A percentile compares a stretch with the other conserved stretches of the same genome.
These are phyloP conservation scores for Lichtheimia ornata DNA, from an alignment of 371 early-diverging fungal species.

Conservation along the genomic window DNA sequence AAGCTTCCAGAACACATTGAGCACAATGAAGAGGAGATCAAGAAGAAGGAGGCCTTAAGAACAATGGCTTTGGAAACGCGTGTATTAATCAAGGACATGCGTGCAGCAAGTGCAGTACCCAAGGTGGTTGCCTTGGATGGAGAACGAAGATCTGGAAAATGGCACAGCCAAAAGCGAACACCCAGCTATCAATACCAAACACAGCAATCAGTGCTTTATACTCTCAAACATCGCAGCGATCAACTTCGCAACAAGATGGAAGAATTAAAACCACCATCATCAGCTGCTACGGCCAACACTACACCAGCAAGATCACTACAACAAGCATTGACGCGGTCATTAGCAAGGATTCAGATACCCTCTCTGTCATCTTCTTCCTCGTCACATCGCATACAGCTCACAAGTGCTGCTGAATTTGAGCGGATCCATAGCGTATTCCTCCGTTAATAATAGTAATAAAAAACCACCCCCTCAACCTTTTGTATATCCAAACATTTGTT, in stretches of 20 bases:
- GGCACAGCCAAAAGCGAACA: slow-evolving; percentile 58
- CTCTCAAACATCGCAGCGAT: slow-evolving; percentile 64
- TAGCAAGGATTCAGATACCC: slow-evolving; percentile 29
- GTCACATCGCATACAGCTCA: slow-evolving; percentile 27
- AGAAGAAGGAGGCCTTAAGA: slow-evolving; percentile 8
- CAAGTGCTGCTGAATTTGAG: slow-evolving; percentile 35
- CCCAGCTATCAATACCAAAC: slow-evolving; percentile 76
- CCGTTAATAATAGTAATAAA: slow-evolving; percentile 17
- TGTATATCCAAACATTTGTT: slow-evolving; percentile 1
- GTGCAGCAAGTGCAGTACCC: slow-evolving; percentile 53
- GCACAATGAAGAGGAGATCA: slow-evolving; percentile 3
- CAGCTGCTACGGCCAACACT: background rate
- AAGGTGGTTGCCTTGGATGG: slow-evolving; percentile 53
- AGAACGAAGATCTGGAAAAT: slow-evolving; percentile 28
- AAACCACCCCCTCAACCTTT: background rate
- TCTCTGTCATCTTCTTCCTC: slow-evolving; percentile 9
- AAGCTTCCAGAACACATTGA: slow-evolving; percentile 13
- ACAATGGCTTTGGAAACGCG: slow-evolving; percentile 40
- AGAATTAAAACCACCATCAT: slow-evolving; percentile 8
- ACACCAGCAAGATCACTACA: slow-evolving; percentile 1
- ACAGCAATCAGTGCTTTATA: slow-evolving; percentile 70
- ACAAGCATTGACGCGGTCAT: slow-evolving; percentile 5
- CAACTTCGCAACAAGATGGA: slow-evolving; percentile 52
- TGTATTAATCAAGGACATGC: slow-evolving; percentile 48
- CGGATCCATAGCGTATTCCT: slow-evolving; percentile 39